Evolutionary conservation across 306 rosid species (phyloP).

Genomic region (Medicago ruthenica): DNA sequence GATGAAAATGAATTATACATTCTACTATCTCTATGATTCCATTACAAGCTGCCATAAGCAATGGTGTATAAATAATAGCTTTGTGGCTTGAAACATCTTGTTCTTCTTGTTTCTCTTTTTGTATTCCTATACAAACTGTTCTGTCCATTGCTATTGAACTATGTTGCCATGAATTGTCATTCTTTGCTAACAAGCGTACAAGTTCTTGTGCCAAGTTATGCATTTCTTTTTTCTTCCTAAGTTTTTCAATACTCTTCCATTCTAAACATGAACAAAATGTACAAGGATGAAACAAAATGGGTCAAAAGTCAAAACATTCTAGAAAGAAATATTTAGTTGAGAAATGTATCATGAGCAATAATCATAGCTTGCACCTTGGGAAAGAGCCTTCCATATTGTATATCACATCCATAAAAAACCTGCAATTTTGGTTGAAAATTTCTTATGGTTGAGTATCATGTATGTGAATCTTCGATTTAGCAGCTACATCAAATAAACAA

Average conservation of each 20-base stretch:
- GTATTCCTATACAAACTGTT: slow-evolving; percentile 38
- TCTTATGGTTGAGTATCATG: slow-evolving; percentile 4
- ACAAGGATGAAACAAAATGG: neutral
- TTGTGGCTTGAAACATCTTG: neutral
- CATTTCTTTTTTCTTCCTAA: slow-evolving; percentile 48
- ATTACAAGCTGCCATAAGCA: slow-evolving; percentile 53
- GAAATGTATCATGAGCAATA: slow-evolving; percentile 27
- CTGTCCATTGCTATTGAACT: slow-evolving; percentile 22
- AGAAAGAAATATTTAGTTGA: neutral
- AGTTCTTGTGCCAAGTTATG: slow-evolving; percentile 42
- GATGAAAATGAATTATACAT: slow-evolving; percentile 40
- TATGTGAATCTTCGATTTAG: neutral
- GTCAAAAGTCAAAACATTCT: no score
- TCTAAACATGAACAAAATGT: slow-evolving; percentile 31
- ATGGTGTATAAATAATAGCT: slow-evolving; percentile 41
- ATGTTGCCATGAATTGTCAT: slow-evolving; percentile 43
- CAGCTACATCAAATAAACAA: neutral
- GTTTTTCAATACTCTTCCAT: slow-evolving; percentile 48
- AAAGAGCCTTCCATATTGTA: slow-evolving; percentile 43
- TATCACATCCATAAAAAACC: slow-evolving; percentile 43
- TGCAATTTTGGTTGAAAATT: slow-evolving; percentile 34
- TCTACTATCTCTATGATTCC: slow-evolving; percentile 59
- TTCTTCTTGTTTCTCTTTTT: neutral
- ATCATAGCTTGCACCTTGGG: slow-evolving; percentile 40
- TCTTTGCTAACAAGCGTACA: slow-evolving; percentile 39